phyloP scores from a whole-genome alignment of 495 filamentous ascomycete species.

The Aspergillus coremiiformis region DNA sequence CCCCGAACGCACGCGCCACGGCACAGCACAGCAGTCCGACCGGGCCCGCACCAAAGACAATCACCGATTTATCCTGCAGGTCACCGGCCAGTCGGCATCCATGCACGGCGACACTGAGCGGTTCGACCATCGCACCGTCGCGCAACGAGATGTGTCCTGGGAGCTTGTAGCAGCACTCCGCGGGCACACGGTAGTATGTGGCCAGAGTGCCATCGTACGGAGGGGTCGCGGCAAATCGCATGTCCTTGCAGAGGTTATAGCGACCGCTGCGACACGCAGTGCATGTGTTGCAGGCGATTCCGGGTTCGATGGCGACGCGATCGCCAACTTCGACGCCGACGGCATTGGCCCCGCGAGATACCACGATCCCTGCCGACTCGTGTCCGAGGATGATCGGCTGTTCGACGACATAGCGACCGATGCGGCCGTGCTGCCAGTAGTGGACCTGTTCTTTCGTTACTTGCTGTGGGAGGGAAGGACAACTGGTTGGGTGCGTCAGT shows the following conservation, averaged over 20 bases:
- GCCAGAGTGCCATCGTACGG: conserved; percentile 73
- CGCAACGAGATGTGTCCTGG: conserved; percentile 62
- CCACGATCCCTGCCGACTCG: conserved; percentile 58
- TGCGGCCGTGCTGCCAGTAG: conserved; percentile 44
- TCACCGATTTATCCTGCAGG: conserved; percentile 60
- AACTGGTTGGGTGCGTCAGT: background rate
- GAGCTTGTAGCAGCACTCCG: conserved; percentile 79
- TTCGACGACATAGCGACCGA: conserved; percentile 29
- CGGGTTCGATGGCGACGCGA: conserved; percentile 69
- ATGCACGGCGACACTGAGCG: conserved; percentile 77
- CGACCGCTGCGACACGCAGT: conserved; percentile 55
- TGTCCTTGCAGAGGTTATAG: conserved; percentile 72
- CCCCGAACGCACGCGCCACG: conserved; percentile 73
- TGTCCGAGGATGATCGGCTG: conserved; percentile 59
- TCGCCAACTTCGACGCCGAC: conserved; percentile 52
- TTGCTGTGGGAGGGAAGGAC: background rate
- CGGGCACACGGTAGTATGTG: conserved; percentile 67
- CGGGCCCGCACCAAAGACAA: conserved; percentile 81
- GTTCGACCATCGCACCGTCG: conserved; percentile 81
- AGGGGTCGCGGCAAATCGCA: conserved; percentile 73
- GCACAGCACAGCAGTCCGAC: conserved; percentile 75
- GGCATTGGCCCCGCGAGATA: conserved; percentile 46
- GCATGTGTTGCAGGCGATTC: conserved; percentile 68
- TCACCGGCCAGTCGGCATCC: conserved; percentile 61
- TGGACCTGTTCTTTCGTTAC: conserved; percentile 40